Percentiles rank a stretch among this genome's conserved stretches.
phyloP scores from a whole-genome alignment of 257 asterid species.

The Henckelia pumila region DNA sequence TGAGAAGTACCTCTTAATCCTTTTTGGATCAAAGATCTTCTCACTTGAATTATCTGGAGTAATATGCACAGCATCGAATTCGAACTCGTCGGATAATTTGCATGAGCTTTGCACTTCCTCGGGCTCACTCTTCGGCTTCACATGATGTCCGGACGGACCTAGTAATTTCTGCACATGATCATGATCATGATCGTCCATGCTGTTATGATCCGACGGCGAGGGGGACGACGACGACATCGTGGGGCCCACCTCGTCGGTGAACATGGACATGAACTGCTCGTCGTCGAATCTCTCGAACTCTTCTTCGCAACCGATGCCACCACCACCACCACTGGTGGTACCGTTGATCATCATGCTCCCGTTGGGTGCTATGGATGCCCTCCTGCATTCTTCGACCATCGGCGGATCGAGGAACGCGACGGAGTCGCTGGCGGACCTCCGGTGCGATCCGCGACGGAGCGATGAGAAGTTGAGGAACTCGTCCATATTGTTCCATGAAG shows the following conservation, averaged over 20 bases:
- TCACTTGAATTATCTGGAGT: slow-evolving; percentile 40
- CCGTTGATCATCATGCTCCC: neutral
- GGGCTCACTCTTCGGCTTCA: slow-evolving; percentile 60
- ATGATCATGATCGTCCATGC: slow-evolving; percentile 47
- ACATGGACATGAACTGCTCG: slow-evolving; percentile 88
- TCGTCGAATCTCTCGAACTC: slow-evolving; percentile 78
- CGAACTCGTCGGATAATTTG: slow-evolving; percentile 47
- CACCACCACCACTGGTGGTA: no score
- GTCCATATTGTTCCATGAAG: slow-evolving; percentile 57
- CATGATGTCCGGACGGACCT: slow-evolving; percentile 13
- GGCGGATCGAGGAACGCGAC: slow-evolving; percentile 72
- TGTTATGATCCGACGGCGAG: slow-evolving; percentile 77
- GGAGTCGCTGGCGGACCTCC: slow-evolving; percentile 78
- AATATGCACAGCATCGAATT: slow-evolving; percentile 28
- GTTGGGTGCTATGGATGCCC: slow-evolving; percentile 32
- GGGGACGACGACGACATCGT: slow-evolving; percentile 64
- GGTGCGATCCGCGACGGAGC: slow-evolving; percentile 61
- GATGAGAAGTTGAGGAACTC: slow-evolving; percentile 86
- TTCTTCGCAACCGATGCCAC: neutral
- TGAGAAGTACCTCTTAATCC: slow-evolving; percentile 66
- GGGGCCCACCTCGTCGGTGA: slow-evolving; percentile 51
- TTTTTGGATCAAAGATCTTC: slow-evolving; percentile 70
- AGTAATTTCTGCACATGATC: slow-evolving; percentile 1
- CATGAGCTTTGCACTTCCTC: slow-evolving; percentile 65
- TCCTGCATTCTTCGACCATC: slow-evolving; percentile 61